Percentiles rank a stretch among this genome's conserved stretches.
phyloP scores from a whole-genome alignment of 768 basidiomycete species.

The Trametes gibbosa region DNA sequence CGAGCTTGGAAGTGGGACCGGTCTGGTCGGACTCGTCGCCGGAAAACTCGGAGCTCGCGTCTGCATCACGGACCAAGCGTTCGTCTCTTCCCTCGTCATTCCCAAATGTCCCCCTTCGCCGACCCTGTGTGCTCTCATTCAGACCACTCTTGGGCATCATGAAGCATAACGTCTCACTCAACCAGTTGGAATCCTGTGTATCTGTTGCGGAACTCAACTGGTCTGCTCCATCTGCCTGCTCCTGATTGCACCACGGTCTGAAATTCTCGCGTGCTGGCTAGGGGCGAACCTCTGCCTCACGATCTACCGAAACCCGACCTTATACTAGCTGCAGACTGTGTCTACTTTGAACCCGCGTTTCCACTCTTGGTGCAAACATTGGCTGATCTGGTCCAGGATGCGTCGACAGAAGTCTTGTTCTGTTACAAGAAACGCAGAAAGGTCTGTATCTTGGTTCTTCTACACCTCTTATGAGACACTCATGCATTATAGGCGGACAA shows the following conservation, averaged over 20 bases:
- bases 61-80: slow-evolving; percentile 91
- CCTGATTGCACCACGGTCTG: neutral
- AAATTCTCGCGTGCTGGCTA: slow-evolving; percentile 28
- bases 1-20: slow-evolving; percentile 90
- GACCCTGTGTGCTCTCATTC: slow-evolving; percentile 1
- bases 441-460: slow-evolving; percentile 38
- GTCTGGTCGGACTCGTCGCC: slow-evolving; percentile 85
- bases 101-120: neutral
- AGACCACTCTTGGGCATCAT: slow-evolving; percentile 82
- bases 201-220: slow-evolving; percentile 77
- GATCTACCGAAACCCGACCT: slow-evolving; percentile 50
- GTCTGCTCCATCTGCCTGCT: slow-evolving; percentile 39
- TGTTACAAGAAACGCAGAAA: slow-evolving; percentile 94
- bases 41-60: slow-evolving; percentile 63
- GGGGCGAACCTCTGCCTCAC: slow-evolving; percentile 62
- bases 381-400: slow-evolving; percentile 48
- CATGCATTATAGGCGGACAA: slow-evolving; percentile 66
- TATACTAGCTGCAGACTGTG: slow-evolving; percentile 90
- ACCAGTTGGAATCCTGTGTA: slow-evolving; percentile 53
- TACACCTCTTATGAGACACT: neutral
- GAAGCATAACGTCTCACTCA: slow-evolving; percentile 67
- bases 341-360: slow-evolving; percentile 94
- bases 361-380: slow-evolving; percentile 83
- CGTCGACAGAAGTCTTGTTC: slow-evolving; percentile 71
- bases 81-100: slow-evolving; percentile 35